Evolutionary conservation across 2,329 filamentous ascomycete species (phyloP).

Genomic region (Pseudogymnoascus sp.): DNA sequence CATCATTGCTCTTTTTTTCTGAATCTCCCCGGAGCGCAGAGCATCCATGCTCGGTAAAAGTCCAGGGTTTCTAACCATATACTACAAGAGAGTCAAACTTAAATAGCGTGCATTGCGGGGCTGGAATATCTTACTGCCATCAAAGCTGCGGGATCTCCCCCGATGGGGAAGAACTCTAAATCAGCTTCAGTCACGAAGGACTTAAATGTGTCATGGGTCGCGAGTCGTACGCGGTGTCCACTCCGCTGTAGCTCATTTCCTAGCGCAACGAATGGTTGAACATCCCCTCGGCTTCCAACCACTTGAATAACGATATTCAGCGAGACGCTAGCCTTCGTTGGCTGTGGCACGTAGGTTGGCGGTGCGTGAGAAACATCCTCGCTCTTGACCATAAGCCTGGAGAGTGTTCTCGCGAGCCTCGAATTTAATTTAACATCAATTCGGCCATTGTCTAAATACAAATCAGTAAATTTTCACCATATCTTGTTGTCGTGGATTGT

Average conservation of each 20-base stretch:
- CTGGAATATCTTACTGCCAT: conserved; percentile 32
- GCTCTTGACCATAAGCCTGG: conserved; percentile 55
- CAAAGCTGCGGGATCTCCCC: conserved; percentile 43
- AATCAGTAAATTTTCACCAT: not conserved
- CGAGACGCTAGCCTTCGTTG: conserved; percentile 29
- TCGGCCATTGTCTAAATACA: conserved; percentile 40
- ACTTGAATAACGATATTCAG: conserved; percentile 49
- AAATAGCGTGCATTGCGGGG: not conserved
- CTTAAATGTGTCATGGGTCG: conserved; percentile 46
- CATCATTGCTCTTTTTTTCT: conserved; percentile 61
- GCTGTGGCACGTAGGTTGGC: not conserved
- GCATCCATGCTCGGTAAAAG: conserved; percentile 72
- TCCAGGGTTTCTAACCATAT: conserved; percentile 82
- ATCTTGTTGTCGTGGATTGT: not conserved
- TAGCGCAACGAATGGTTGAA: conserved; percentile 52
- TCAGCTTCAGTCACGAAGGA: conserved; percentile 44
- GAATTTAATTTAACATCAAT: conserved; percentile 48
- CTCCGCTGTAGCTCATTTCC: conserved; percentile 41
- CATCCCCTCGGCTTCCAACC: conserved; percentile 45
- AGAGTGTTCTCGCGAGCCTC: conserved; percentile 17
- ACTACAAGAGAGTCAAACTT: conserved; percentile 32
- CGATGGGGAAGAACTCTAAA: conserved; percentile 50
- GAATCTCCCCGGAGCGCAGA: conserved; percentile 59
- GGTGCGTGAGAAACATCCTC: not conserved
- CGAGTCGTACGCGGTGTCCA: conserved; percentile 47